Percentiles rank a stretch among this genome's conserved stretches.
Evolutionary conservation across 2,329 filamentous ascomycete genomes (phyloP).

Genomic region (Exophiala bonariae): DNA sequence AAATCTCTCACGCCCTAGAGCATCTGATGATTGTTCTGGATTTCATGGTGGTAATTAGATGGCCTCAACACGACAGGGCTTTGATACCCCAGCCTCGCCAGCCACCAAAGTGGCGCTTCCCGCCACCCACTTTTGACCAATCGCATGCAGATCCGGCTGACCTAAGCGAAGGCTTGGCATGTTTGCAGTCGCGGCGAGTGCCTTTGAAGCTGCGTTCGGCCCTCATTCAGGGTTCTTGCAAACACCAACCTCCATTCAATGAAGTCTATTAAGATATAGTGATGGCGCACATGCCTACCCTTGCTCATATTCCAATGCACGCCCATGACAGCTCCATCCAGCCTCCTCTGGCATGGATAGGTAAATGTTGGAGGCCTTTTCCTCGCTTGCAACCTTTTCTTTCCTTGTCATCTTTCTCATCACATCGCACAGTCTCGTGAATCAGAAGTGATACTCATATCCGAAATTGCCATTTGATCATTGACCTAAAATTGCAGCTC

Average conservation of each 20-base stretch:
- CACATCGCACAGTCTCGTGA: not conserved
- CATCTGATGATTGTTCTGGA: no score
- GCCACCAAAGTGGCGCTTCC: conserved; percentile 19
- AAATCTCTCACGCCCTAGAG: no score
- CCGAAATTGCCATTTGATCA: not conserved
- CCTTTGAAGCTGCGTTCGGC: conserved; percentile 6
- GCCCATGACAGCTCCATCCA: conserved; percentile 9
- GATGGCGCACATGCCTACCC: conserved; percentile 13
- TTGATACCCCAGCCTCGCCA: conserved; percentile 6
- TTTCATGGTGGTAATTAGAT: no score
- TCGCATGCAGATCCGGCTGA: not conserved
- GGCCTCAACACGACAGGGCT: no score
- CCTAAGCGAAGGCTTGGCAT: not conserved
- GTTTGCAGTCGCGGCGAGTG: no score
- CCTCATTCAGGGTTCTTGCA: not conserved
- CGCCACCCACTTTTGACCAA: conserved; percentile 20
- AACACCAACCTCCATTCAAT: conserved; percentile 12
- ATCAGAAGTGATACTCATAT: conserved; percentile 5
- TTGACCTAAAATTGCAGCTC: not conserved
- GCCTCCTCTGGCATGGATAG: conserved; percentile 18
- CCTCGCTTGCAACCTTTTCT: not conserved
- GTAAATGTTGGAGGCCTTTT: conserved; percentile 17
- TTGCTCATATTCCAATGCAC: not conserved
- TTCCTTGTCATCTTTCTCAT: conserved; percentile 3
- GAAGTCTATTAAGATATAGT: no score